Percentiles rank a stretch among this genome's conserved stretches.
phyloP scores from a whole-genome alignment of 1,284 basidiomycete species.

The Baeospora myosura region DNA sequence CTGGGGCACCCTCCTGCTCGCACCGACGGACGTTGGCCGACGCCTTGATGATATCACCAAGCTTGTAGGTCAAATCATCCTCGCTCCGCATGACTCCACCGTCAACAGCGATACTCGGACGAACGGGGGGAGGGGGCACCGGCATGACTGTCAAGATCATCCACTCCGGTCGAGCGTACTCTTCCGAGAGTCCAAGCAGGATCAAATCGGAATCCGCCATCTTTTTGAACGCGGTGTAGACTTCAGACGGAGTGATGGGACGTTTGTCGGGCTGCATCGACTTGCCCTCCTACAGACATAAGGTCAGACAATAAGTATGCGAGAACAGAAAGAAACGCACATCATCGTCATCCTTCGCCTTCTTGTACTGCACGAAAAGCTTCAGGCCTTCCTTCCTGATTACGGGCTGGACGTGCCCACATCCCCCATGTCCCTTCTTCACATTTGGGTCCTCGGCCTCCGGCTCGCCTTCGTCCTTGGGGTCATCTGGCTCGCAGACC shows the following conservation, averaged over 20 bases:
- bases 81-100: constrained; percentile 95
- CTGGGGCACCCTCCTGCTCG: constrained; percentile 95
- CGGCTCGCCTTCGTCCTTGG: constrained; percentile 75
- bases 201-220: constrained; percentile 88
- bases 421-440: constrained; percentile 90
- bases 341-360: constrained; percentile 88
- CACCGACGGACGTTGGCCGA: constrained; percentile 88
- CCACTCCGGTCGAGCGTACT: constrained; percentile 97
- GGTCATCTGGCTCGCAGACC: constrained; percentile 80
- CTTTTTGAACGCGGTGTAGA: constrained; percentile 90
- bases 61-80: constrained; percentile 98
- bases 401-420: constrained; percentile 87
- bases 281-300: constrained; percentile 62
- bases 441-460: constrained; percentile 68
- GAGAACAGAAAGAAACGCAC: constrained; percentile 42
- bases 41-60: constrained; percentile 95
- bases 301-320: too few species aligned
- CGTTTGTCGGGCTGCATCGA: constrained; percentile 87
- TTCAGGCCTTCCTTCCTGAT: constrained; percentile 95
- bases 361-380: constrained; percentile 94
- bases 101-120: constrained; percentile 94
- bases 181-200: constrained; percentile 88
- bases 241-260: constrained; percentile 81
- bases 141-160: constrained; percentile 99
- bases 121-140: constrained; percentile 95